A percentile compares a stretch with the other conserved stretches of the same genome.
Evolutionary conservation across 2,329 filamentous ascomycete genomes (phyloP).

Genomic region (Phoma sp.): DNA sequence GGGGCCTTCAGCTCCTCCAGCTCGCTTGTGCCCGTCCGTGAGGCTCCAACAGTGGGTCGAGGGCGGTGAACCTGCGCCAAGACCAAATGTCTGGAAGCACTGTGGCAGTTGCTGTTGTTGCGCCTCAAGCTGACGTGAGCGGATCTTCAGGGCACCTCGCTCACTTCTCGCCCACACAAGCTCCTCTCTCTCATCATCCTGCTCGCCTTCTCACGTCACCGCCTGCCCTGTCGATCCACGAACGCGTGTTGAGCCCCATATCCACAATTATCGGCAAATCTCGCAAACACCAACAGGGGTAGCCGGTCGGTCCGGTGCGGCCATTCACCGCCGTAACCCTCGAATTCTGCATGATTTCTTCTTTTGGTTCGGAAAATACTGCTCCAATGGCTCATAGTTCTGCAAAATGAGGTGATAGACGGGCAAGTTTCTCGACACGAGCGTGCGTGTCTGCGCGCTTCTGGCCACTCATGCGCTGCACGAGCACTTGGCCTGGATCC

Average conservation of each 20-base stretch:
- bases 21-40: constrained; percentile 19
- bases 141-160: no score
- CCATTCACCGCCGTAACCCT: constrained; percentile 9
- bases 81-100: no score
- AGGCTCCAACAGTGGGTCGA: constrained; percentile 15
- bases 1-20: constrained; percentile 2
- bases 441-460: background rate
- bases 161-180: background rate
- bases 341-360: constrained; percentile 5
- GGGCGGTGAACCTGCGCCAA: constrained; percentile 2
- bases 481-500: background rate
- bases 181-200: background rate
- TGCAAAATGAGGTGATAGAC: constrained; percentile 1
- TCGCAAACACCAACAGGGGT: constrained; percentile 6
- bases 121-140: no score
- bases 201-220: constrained; percentile 1
- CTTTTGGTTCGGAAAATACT: background rate
- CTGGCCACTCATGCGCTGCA: constrained; percentile 6
- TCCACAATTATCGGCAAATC: constrained; percentile 16
- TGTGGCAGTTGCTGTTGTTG: no score
- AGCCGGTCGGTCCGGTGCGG: constrained; percentile 5
- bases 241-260: constrained; percentile 11
- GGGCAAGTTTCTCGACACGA: background rate
- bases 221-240: background rate
- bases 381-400: constrained; percentile 9